Conservation (phyloP, 2,329 filamentous ascomycete genomes). For the Fusarium falciforme region DNA sequence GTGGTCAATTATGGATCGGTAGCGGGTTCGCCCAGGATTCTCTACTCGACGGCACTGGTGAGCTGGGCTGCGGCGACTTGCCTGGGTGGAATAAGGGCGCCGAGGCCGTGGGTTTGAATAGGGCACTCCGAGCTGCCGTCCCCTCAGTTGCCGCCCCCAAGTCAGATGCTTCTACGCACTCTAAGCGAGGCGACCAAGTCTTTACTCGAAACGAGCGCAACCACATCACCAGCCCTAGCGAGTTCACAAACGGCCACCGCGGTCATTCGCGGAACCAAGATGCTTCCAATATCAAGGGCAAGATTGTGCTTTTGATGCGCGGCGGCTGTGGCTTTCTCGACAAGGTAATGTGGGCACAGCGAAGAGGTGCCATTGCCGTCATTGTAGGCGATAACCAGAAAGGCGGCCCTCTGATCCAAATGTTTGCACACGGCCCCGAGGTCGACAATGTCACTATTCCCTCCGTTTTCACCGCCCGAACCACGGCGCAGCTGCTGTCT, state of each 20-base stretch:
- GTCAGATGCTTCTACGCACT: constrained; percentile 35
- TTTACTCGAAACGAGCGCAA: constrained; percentile 48
- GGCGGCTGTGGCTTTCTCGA: constrained; percentile 97
- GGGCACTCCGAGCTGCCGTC: constrained; percentile 48
- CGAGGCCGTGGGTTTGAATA: constrained; percentile 57
- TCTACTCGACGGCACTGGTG: constrained; percentile 74
- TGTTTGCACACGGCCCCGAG: constrained; percentile 93
- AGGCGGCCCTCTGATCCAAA: constrained; percentile 90
- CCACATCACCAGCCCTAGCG: constrained; percentile 56
- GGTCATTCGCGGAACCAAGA: constrained; percentile 91
- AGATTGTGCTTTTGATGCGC: constrained; percentile 89
- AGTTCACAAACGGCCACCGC: constrained; percentile 60
- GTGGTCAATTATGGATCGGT: constrained; percentile 92
- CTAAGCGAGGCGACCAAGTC: constrained; percentile 46
- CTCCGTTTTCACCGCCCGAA: constrained; percentile 93
- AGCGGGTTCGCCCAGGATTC: constrained; percentile 89
- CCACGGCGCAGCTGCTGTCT: constrained; percentile 91
- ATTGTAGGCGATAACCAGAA: constrained; percentile 95
- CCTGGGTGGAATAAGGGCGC: constrained; percentile 82
- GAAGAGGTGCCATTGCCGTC: constrained; percentile 86
- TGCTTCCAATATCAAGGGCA: constrained; percentile 90
- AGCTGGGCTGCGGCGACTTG: constrained; percentile 94
- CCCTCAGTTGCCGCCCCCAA: constrained; percentile 34
- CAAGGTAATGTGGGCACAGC: constrained; percentile 97
- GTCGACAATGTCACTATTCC: constrained; percentile 96